A percentile compares a stretch with the other conserved stretches of the same genome.
phyloP scores from a whole-genome alignment of 352 stramenopile species.

The Phytophthora pisi region DNA sequence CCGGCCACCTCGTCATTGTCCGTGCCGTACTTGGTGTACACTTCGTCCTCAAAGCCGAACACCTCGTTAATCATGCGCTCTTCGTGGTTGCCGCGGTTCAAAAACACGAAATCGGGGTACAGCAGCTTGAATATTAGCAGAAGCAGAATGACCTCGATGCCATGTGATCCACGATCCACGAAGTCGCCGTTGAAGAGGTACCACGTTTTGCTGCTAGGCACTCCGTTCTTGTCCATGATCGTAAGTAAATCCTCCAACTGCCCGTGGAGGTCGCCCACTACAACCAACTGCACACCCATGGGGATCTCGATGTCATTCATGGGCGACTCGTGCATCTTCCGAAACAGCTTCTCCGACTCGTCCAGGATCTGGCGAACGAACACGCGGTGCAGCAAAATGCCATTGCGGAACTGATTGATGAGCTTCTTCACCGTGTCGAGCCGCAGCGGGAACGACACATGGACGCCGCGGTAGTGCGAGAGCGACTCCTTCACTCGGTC shows the following conservation, averaged over 20 bases:
- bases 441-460: slow-evolving; percentile 73
- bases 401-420: slow-evolving; percentile 86
- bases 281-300: slow-evolving; percentile 84
- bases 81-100: slow-evolving; percentile 97
- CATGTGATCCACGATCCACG: slow-evolving; percentile 93
- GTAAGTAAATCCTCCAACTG: slow-evolving; percentile 94
- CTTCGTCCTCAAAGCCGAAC: slow-evolving; percentile 88
- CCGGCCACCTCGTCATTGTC: slow-evolving; percentile 79
- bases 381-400: slow-evolving; percentile 77
- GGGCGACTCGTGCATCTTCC: slow-evolving; percentile 44
- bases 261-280: slow-evolving; percentile 93
- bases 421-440: slow-evolving; percentile 82
- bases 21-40: slow-evolving; percentile 82
- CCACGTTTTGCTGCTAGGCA: slow-evolving; percentile 87
- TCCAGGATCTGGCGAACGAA: slow-evolving; percentile 83
- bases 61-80: slow-evolving; percentile 93
- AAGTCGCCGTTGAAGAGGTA: slow-evolving; percentile 98
- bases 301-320: slow-evolving; percentile 85
- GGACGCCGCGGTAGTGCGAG: slow-evolving; percentile 73
- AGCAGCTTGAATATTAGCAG: slow-evolving; percentile 91
- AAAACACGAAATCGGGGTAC: slow-evolving; percentile 88
- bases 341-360: slow-evolving; percentile 65
- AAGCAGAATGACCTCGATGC: slow-evolving; percentile 92
- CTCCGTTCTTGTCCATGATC: slow-evolving; percentile 92
- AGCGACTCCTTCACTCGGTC: slow-evolving; percentile 69